Evolutionary conservation across 2,329 filamentous ascomycete genomes (phyloP).

Genomic region (Ophiostoma sp.): DNA sequence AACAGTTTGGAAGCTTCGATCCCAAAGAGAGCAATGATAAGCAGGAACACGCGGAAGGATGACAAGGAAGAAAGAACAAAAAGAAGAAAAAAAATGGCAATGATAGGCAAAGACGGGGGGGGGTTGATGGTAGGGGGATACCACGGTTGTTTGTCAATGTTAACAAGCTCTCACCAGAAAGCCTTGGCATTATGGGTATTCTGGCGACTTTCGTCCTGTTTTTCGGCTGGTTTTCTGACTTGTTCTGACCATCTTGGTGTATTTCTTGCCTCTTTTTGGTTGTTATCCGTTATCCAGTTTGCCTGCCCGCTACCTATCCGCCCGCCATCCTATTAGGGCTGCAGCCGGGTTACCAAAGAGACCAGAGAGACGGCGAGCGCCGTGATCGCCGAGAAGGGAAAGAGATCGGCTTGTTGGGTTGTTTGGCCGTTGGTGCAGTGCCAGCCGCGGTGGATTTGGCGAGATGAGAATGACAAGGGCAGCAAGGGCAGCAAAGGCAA

Average conservation of each 20-base stretch:
- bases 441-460: background rate
- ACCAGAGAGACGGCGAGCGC: background rate
- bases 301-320: too few species aligned
- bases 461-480: background rate
- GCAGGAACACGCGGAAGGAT: conserved; percentile 9
- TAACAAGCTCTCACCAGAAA: background rate
- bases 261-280: background rate
- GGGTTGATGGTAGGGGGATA: background rate
- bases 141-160: background rate
- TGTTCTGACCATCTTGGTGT: background rate
- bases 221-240: background rate
- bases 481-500: background rate
- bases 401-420: background rate
- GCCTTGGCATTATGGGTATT: background rate
- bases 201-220: background rate
- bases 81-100: background rate
- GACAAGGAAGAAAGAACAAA: background rate
- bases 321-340: background rate
- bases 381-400: background rate
- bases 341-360: background rate
- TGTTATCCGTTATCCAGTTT: background rate
- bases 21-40: conserved; percentile 16
- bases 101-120: conserved; percentile 2
- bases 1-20: background rate
- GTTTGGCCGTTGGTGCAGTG: background rate